Percentiles rank a stretch among this genome's conserved stretches.
Conservation (phyloP, 2,329 filamentous ascomycete species). For the Alternaria ethzedia region DNA sequence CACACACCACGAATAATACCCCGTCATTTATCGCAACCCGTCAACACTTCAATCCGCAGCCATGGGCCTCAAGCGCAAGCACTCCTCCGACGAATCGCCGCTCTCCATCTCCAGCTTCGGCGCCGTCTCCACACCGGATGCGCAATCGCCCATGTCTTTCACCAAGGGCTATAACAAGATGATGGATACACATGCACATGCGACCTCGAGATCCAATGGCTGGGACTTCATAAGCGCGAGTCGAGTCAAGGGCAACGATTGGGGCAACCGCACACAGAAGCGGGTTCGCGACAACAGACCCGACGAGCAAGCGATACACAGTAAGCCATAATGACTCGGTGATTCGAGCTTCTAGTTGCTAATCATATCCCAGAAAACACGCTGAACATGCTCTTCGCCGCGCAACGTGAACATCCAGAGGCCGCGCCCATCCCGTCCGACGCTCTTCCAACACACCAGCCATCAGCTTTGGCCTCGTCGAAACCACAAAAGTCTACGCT, state of each 20-base stretch:
- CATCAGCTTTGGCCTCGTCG: slow-evolving; percentile 5
- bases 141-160: slow-evolving; percentile 35
- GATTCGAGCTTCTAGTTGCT: not conserved
- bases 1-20: not conserved
- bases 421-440: slow-evolving; percentile 38
- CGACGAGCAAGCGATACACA: slow-evolving; percentile 61
- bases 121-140: slow-evolving; percentile 37
- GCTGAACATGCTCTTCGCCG: slow-evolving; percentile 53
- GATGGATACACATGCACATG: slow-evolving; percentile 34
- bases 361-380: slow-evolving; percentile 50
- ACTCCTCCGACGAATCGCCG: slow-evolving; percentile 56
- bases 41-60: not conserved
- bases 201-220: slow-evolving; percentile 11
- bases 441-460: slow-evolving; percentile 16
- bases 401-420: slow-evolving; percentile 47
- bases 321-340: slow-evolving; percentile 42
- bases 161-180: slow-evolving; percentile 24
- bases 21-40: not conserved
- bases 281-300: slow-evolving; percentile 64
- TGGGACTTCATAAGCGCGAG: slow-evolving; percentile 37
- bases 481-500: slow-evolving; percentile 53
- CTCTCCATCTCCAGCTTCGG: slow-evolving; percentile 50
- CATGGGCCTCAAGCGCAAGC: slow-evolving; percentile 67
- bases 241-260: slow-evolving; percentile 47
- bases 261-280: slow-evolving; percentile 65